Base-by-base conservation (phyloP, 345 rosid species). In the Syzygium grande region DNA sequence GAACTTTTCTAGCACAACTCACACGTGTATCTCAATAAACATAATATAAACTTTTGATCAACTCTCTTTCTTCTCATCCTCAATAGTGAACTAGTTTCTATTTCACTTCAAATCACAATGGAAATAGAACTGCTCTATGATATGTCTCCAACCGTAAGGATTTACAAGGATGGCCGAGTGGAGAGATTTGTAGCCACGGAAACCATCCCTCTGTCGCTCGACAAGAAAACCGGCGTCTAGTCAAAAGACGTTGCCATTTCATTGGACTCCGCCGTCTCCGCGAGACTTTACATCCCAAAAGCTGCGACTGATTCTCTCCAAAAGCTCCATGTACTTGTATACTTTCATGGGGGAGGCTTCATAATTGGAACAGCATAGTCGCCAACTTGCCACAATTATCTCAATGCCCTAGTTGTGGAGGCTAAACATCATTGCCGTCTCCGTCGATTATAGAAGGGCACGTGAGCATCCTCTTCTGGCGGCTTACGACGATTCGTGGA, bases 401-500 rank as follows among this genome's bases (percentile, higher is more conserved):
- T 88, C 89, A 65, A 86, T 61, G 29, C 53, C 38, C 68, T 88
- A 34, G 89, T 73, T 79, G 12, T 84, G 41, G 61, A 51, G 84
- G 83, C 89, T 16, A 85, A 85, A 88, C 63, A 83, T 88, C 43
- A 73, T 88, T 23, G 87, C 87, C 0, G 77, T 88, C 79, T 65
- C 84, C 68, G 77, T 88, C 52, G 87, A 88, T 46, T 88, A 88
- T 52, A 52, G 89, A 56, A 90, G 91, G 52, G 96, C 94, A 30
- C 98, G 95, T 8, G 98, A 96, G 87, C 91, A 91, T 52, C 94
- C 90, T 59, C 86, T 95, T 23, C 98, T 96, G 0, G 54, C 85
- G 11, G 93, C 91, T 0, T 92, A 94, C 25, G 93, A 94, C 4
- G 95, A 96, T 61, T 93, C 97, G 2, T 93, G 92, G 94, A 89